Evolutionary conservation across 345 rosid genomes (phyloP).

Genomic region (Rubroshorea leprosula): DNA sequence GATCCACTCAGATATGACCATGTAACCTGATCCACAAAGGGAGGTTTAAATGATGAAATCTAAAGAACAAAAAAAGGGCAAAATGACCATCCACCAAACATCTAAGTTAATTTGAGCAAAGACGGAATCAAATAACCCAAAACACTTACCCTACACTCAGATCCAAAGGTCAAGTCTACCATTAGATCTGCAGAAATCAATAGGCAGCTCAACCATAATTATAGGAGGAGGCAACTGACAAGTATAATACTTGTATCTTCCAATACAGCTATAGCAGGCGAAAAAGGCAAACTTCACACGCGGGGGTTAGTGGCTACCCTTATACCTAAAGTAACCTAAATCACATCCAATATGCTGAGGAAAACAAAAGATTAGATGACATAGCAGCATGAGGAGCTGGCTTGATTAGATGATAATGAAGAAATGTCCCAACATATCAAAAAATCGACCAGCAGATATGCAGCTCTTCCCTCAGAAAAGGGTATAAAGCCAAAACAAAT

Average conservation of each 20-base stretch:
- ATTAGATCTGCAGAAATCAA: neutral
- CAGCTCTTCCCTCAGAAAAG: neutral
- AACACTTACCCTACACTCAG: neutral
- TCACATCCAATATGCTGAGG: neutral
- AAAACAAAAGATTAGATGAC: neutral
- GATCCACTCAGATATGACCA: neutral
- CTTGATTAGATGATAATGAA: neutral
- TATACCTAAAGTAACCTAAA: neutral
- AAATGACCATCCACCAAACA: neutral
- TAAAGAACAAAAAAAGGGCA: neutral
- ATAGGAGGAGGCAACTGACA: no score
- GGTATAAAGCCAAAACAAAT: neutral
- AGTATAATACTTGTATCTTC: neutral
- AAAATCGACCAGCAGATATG: neutral
- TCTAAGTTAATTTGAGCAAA: constrained; percentile 6
- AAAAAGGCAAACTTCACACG: neutral
- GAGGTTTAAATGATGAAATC: constrained; percentile 10
- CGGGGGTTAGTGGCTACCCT: constrained; percentile 7
- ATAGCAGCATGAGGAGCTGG: neutral
- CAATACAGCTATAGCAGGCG: no score
- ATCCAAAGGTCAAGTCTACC: neutral
- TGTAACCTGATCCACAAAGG: constrained; percentile 3
- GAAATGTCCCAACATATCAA: neutral
- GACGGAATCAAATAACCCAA: neutral
- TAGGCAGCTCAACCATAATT: neutral